A percentile compares a stretch with the other conserved stretches of the same genome.
Evolutionary conservation across 306 rosid genomes (phyloP).

Genomic region (Styphnolobium japonicum): DNA sequence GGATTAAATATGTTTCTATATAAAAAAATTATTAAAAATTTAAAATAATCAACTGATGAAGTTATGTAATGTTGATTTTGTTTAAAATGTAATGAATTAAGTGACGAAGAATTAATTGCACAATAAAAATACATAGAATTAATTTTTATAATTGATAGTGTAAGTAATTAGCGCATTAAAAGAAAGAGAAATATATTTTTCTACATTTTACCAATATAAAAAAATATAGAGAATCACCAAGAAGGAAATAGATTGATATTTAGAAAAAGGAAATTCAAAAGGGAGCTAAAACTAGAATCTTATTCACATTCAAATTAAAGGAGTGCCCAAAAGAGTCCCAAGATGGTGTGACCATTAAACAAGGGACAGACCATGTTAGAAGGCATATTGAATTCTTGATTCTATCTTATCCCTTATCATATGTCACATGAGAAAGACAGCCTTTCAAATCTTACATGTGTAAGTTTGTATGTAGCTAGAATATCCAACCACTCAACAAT

Average conservation of each 20-base stretch:
- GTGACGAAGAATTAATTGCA: background rate
- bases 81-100: background rate
- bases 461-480: background rate
- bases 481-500: constrained; percentile 17
- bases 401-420: constrained; percentile 48
- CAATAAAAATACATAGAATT: background rate
- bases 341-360: constrained; percentile 48
- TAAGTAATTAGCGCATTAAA: background rate
- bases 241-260: background rate
- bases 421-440: constrained; percentile 32
- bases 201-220: background rate
- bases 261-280: background rate
- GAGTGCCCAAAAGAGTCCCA: constrained; percentile 26
- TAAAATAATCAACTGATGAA: background rate
- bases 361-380: constrained; percentile 28
- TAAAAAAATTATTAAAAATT: background rate
- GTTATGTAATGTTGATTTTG: background rate
- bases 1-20: background rate
- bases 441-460: constrained; percentile 32
- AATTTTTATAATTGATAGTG: background rate
- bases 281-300: constrained; percentile 32
- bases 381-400: constrained; percentile 36
- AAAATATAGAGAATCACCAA: background rate
- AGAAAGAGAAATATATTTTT: background rate
- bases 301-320: constrained; percentile 23